phyloP scores from a whole-genome alignment of 257 asterid species.

The Ophiorrhiza pumila region DNA sequence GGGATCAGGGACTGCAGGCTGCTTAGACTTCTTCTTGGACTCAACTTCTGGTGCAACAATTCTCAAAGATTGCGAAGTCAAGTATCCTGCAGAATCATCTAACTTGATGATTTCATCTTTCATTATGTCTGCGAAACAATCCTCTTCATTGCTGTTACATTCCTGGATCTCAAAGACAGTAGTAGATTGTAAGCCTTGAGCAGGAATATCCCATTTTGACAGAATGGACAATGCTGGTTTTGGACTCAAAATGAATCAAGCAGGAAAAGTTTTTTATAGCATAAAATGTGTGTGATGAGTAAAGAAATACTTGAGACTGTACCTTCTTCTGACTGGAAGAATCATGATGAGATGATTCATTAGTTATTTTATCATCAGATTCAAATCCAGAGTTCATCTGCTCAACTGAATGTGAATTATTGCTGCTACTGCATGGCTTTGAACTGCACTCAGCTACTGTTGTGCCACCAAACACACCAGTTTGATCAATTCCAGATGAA shows the following conservation, averaged over 20 bases:
- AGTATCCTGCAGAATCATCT: conserved; percentile 40
- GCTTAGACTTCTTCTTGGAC: conserved; percentile 16
- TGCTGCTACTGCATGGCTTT: conserved; percentile 52
- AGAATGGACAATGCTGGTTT: neutral
- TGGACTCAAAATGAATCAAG: neutral
- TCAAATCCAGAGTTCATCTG: conserved; percentile 43
- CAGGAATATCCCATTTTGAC: neutral
- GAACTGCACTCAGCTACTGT: conserved; percentile 36
- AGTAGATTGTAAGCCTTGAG: conserved; percentile 1
- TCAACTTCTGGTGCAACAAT: conserved; percentile 11
- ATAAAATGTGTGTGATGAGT: neutral
- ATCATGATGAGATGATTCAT: conserved; percentile 26
- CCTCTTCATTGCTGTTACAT: conserved; percentile 46
- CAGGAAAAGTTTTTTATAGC: neutral
- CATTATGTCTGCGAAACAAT: conserved; percentile 80
- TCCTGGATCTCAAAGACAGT: conserved; percentile 33
- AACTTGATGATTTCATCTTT: conserved; percentile 71
- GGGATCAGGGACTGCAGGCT: conserved; percentile 12
- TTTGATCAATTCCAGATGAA: conserved; percentile 38
- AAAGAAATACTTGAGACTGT: neutral
- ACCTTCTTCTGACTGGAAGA: conserved; percentile 38
- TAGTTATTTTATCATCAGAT: conserved; percentile 38
- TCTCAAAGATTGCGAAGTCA: conserved; percentile 14
- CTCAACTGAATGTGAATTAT: conserved; percentile 54
- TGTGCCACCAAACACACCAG: conserved; percentile 26